Conservation (phyloP, 345 rosid species). For the Hypericum perforatum region DNA sequence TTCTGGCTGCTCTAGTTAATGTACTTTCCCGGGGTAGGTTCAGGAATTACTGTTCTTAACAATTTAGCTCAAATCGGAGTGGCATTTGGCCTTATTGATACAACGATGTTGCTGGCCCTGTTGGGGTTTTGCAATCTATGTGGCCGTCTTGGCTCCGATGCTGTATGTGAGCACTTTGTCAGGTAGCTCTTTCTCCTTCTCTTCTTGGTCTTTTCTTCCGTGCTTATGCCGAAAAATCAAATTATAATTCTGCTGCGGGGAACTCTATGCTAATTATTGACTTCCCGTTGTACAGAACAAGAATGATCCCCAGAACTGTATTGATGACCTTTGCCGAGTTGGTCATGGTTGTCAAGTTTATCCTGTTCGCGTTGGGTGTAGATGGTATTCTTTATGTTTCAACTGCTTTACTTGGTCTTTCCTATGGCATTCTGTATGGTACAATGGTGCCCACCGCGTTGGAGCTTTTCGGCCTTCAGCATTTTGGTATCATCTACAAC, state of each 20-base stretch:
- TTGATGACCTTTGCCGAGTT: constrained; percentile 38
- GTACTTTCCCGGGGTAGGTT: constrained; percentile 81
- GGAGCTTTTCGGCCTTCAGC: too few relatives aligned
- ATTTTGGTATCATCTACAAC: too few relatives aligned
- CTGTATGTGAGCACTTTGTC: constrained; percentile 81
- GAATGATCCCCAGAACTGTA: too few relatives aligned
- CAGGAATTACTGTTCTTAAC: constrained; percentile 83
- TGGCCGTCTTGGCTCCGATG: constrained; percentile 84
- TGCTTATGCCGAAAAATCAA: constrained; percentile 35
- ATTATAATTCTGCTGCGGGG: constrained; percentile 88
- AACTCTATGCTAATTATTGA: too few relatives aligned
- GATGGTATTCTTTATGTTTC: constrained; percentile 48
- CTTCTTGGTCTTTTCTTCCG: too few relatives aligned
- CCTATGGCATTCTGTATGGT: too few relatives aligned
- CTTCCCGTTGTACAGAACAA: too few relatives aligned
- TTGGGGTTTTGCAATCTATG: constrained; percentile 79
- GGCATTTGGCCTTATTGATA: constrained; percentile 62
- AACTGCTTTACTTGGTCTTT: constrained; percentile 62
- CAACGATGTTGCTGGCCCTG: constrained; percentile 57
- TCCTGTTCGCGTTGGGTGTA: constrained; percentile 49
- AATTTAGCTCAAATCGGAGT: constrained; percentile 90
- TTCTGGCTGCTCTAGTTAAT: constrained; percentile 93
- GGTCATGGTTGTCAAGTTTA: constrained; percentile 45
- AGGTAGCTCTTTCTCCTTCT: too few relatives aligned
- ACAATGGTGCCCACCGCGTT: too few relatives aligned